Percentiles rank a stretch among this genome's conserved stretches.
These are phyloP conservation scores for Oryza glumipatula DNA, from an alignment of 176 grass and related monocot species.

Conservation along the genomic window DNA sequence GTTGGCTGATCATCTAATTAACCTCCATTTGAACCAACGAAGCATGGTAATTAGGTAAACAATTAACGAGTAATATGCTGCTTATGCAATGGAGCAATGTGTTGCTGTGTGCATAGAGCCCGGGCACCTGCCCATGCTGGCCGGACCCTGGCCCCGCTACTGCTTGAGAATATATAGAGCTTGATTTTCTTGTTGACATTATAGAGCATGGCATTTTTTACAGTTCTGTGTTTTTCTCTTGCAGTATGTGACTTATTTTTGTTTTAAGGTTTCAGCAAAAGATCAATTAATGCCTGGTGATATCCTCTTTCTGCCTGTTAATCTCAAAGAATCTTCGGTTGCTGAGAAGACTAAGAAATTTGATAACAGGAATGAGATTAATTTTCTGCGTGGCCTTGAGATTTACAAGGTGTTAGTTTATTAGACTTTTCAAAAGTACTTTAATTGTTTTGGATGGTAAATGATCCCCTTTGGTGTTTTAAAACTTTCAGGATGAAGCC, in stretches of 20 bases:
- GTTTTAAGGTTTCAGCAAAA: slow-evolving; percentile 75
- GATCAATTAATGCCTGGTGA: slow-evolving; percentile 78
- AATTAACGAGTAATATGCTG: too few relatives aligned
- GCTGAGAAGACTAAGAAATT: slow-evolving; percentile 53
- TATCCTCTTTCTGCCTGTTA: slow-evolving; percentile 75
- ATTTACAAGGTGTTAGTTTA: slow-evolving; percentile 73
- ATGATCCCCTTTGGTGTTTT: slow-evolving; percentile 27
- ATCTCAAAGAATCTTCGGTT: slow-evolving; percentile 55
- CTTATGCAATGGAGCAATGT: too few relatives aligned
- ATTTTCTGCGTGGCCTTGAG: slow-evolving; percentile 75
- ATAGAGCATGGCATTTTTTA: background rate
- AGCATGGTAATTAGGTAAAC: too few relatives aligned
- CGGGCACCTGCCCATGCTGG: too few relatives aligned
- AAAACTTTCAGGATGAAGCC: slow-evolving; percentile 65
- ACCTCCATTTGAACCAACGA: too few relatives aligned
- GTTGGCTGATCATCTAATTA: too few relatives aligned
- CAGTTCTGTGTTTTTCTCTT: background rate
- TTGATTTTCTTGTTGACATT: too few relatives aligned
- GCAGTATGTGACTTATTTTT: slow-evolving; percentile 40
- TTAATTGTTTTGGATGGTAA: slow-evolving; percentile 37
- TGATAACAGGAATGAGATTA: slow-evolving; percentile 59
- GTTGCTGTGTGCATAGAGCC: too few relatives aligned
- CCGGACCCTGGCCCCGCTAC: too few relatives aligned
- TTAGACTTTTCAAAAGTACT: background rate
- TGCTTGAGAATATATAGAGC: too few relatives aligned